phyloP scores from a whole-genome alignment of 2,329 filamentous ascomycete species.

The Pseudogymnoascus sp. region DNA sequence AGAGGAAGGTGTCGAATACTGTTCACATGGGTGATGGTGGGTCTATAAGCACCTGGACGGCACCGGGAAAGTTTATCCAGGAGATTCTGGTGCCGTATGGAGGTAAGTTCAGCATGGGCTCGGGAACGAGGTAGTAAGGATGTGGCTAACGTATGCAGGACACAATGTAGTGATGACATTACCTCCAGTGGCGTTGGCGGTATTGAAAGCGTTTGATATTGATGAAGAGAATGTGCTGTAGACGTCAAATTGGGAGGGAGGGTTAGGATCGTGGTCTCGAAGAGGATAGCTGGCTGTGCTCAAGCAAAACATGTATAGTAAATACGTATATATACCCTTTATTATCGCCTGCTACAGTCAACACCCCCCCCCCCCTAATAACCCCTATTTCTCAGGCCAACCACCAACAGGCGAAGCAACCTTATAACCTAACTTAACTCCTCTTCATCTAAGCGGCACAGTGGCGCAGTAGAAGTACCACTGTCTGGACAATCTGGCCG shows the following conservation, averaged over 20 bases:
- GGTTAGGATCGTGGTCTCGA: background rate
- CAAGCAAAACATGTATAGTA: background rate
- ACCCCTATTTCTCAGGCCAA: background rate
- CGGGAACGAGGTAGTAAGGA: background rate
- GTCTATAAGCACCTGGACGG: slow-evolving; percentile 28
- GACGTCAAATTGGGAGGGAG: background rate
- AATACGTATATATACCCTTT: background rate
- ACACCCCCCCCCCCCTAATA: background rate
- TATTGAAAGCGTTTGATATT: slow-evolving; percentile 55
- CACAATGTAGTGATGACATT: slow-evolving; percentile 64
- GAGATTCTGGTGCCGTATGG: slow-evolving; percentile 28
- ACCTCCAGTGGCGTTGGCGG: slow-evolving; percentile 53
- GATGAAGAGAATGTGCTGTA: slow-evolving; percentile 23
- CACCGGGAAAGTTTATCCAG: slow-evolving; percentile 24
- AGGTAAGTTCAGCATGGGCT: slow-evolving; percentile 19
- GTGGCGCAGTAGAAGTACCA: background rate
- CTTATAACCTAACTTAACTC: background rate
- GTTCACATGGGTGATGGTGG: slow-evolving; percentile 27
- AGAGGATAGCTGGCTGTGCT: background rate
- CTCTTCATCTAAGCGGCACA: background rate
- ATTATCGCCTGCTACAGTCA: background rate
- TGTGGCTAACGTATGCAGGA: slow-evolving; percentile 35
- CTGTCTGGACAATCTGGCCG: background rate
- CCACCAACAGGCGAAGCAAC: background rate
- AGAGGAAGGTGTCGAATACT: slow-evolving; percentile 26